Conservation (phyloP, 2,329 filamentous ascomycete species). For the Dendrostoma leiphaemia region DNA sequence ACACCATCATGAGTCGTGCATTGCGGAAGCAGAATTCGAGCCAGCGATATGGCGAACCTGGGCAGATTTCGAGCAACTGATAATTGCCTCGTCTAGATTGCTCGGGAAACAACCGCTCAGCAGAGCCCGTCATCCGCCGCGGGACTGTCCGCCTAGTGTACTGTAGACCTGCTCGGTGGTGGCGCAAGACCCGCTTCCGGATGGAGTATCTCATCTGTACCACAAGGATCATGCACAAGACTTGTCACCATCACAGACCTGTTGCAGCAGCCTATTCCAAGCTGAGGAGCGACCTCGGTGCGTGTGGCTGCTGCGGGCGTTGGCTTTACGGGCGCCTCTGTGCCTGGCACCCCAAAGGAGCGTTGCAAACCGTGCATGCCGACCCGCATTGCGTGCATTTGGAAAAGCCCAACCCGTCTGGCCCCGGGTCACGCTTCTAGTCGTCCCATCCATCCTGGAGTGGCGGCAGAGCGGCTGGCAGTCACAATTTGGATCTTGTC, state of each 20-base stretch:
- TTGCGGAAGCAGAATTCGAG: background rate
- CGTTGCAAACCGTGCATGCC: conserved; percentile 25
- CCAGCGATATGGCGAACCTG: background rate
- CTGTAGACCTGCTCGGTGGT: conserved; percentile 7
- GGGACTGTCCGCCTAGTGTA: conserved; percentile 14
- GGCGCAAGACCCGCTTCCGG: conserved; percentile 1
- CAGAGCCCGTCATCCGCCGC: conserved; percentile 6
- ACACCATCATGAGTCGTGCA: background rate
- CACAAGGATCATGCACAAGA: conserved; percentile 12
- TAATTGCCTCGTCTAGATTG: conserved; percentile 1
- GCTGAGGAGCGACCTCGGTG: conserved; percentile 8
- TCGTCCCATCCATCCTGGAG: conserved; percentile 14
- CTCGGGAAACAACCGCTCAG: conserved; percentile 11
- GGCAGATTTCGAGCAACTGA: background rate
- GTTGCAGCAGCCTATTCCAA: conserved; percentile 3
- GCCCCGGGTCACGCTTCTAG: conserved; percentile 5
- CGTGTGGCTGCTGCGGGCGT: background rate
- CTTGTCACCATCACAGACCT: conserved; percentile 5
- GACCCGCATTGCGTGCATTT: conserved; percentile 20
- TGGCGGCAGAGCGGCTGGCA: background rate
- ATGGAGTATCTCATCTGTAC: background rate
- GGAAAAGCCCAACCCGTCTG: conserved; percentile 10
- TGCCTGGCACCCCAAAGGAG: conserved; percentile 7
- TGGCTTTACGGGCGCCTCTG: conserved; percentile 1
- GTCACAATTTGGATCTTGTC: conserved; percentile 16